Conservation (phyloP, 495 filamentous ascomycete species). For the Diplogelasinospora grovesii region DNA sequence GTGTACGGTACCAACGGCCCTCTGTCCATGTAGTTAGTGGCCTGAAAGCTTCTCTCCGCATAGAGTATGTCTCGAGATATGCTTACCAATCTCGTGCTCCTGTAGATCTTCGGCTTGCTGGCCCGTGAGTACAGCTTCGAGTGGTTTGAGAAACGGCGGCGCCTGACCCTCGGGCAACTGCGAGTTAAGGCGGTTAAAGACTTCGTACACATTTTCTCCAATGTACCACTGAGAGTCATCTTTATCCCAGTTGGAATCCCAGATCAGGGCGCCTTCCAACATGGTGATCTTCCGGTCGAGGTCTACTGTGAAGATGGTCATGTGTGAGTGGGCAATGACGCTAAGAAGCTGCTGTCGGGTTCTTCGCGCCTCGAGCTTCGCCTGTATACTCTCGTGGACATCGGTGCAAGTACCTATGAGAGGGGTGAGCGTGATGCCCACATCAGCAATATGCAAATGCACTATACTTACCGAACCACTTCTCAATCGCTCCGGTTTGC, state of each 20-base stretch:
- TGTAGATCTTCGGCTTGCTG: conserved; percentile 40
- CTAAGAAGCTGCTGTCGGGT: conserved; percentile 57
- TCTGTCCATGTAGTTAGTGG: conserved; percentile 22
- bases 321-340: conserved; percentile 60
- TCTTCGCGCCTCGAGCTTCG: conserved; percentile 50
- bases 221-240: conserved; percentile 33
- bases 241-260: conserved; percentile 32
- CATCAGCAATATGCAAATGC: not conserved
- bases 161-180: conserved; percentile 29
- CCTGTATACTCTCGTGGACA: conserved; percentile 57
- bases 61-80: too few relatives aligned
- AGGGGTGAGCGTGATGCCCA: not conserved
- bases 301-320: conserved; percentile 64
- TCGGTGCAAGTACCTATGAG: conserved; percentile 53
- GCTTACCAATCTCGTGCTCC: conserved; percentile 42
- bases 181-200: conserved; percentile 40
- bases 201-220: conserved; percentile 53
- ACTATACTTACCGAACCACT: conserved; percentile 56
- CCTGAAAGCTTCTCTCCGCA: not conserved
- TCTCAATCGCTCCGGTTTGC: conserved; percentile 54
- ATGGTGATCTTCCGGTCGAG: conserved; percentile 49
- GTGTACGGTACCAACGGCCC: conserved; percentile 56
- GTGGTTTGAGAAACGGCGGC: conserved; percentile 41
- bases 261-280: conserved; percentile 55
- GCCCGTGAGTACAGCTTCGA: conserved; percentile 53